Conservation (phyloP, 768 basidiomycete genomes). For the Kwoniella mangroviensis region DNA sequence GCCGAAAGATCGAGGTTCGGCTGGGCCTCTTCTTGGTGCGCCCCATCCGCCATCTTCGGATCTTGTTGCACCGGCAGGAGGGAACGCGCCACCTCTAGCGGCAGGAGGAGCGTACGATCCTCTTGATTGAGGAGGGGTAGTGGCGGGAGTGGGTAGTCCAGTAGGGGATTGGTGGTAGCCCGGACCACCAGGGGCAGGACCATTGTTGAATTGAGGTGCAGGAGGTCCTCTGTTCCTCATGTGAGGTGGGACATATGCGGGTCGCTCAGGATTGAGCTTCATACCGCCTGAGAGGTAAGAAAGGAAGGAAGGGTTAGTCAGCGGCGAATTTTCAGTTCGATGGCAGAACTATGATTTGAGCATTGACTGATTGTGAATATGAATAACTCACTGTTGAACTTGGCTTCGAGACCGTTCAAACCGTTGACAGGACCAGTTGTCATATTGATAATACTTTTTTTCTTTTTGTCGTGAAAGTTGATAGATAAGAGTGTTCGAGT, state of each 20-base stretch:
- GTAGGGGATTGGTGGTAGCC: constrained; percentile 39
- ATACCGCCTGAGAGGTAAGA: constrained; percentile 33
- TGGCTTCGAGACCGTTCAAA: constrained; percentile 50
- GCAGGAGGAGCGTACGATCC: constrained; percentile 33
- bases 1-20: constrained; percentile 40
- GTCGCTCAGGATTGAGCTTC: constrained; percentile 56
- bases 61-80: constrained; percentile 2
- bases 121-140: constrained; percentile 39
- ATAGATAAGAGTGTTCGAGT: background rate
- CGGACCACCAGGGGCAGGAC: constrained; percentile 28
- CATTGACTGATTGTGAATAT: background rate
- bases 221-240: constrained; percentile 47
- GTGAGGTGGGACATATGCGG: constrained; percentile 59
- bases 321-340: background rate
- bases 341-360: background rate
- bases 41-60: constrained; percentile 51
- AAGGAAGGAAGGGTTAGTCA: background rate
- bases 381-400: constrained; percentile 49
- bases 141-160: constrained; percentile 50
- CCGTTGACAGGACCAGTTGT: constrained; percentile 43
- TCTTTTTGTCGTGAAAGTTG: background rate
- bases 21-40: constrained; percentile 33
- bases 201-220: constrained; percentile 35
- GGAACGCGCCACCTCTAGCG: constrained; percentile 19
- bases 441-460: constrained; percentile 20